A percentile compares a stretch with the other conserved stretches of the same genome.
Conservation (phyloP, 1,284 basidiomycete species). For the Malassezia dermatis region DNA sequence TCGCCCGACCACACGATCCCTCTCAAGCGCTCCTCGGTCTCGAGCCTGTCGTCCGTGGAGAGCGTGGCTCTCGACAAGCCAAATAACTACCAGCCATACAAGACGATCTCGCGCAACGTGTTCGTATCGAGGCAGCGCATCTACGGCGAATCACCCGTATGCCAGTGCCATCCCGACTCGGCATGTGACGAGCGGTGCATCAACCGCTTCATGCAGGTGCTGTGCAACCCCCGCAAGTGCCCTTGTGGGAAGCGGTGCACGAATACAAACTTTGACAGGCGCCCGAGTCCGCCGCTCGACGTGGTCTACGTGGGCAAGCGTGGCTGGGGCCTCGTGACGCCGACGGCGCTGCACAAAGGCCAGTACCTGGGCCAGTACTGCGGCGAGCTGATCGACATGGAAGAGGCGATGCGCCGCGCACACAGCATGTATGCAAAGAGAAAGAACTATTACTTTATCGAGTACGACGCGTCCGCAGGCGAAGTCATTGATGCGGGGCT, state of each 20-base stretch:
- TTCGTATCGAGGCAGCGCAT: slow-evolving; percentile 29
- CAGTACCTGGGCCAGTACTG: slow-evolving; percentile 41
- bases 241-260: slow-evolving; percentile 36
- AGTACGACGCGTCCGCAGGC: slow-evolving; percentile 38
- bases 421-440: slow-evolving; percentile 29
- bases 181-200: slow-evolving; percentile 34
- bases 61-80: too few species aligned
- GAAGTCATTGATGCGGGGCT: slow-evolving; percentile 39
- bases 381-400: slow-evolving; percentile 37
- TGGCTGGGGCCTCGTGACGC: slow-evolving; percentile 35
- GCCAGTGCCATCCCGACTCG: slow-evolving; percentile 27
- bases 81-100: slow-evolving; percentile 18
- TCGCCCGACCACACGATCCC: too few species aligned
- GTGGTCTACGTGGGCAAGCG: slow-evolving; percentile 28
- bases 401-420: slow-evolving; percentile 29
- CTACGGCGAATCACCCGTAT: slow-evolving; percentile 29
- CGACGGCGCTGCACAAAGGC: slow-evolving; percentile 24
- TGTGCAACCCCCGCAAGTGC: slow-evolving; percentile 36
- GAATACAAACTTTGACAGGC: slow-evolving; percentile 34
- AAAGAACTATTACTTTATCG: slow-evolving; percentile 39
- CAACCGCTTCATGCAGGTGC: slow-evolving; percentile 34
- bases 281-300: slow-evolving; percentile 22
- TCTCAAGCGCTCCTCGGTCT: too few species aligned
- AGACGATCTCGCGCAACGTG: slow-evolving; percentile 30
- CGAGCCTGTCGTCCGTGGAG: too few species aligned